A percentile compares a stretch with the other conserved stretches of the same genome.
phyloP scores from a whole-genome alignment of 768 basidiomycete genomes.

The Mycena latifolia region DNA sequence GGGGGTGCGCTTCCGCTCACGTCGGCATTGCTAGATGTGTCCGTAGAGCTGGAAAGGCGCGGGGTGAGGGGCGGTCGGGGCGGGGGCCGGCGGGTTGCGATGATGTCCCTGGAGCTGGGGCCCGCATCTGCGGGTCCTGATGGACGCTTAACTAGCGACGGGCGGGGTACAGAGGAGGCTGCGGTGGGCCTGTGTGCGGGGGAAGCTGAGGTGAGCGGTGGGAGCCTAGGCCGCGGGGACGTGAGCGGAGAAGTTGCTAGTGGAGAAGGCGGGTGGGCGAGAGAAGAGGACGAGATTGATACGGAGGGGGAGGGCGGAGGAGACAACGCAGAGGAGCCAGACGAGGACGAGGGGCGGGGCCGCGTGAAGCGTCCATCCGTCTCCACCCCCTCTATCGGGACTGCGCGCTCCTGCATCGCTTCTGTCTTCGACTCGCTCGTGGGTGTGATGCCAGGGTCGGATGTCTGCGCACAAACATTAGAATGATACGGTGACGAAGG shows the following conservation, averaged over 20 bases:
- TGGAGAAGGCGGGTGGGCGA: neutral
- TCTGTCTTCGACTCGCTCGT: too few species aligned
- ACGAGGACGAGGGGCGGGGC: neutral
- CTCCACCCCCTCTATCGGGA: constrained; percentile 2
- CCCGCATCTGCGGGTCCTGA: neutral
- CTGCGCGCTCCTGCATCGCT: neutral
- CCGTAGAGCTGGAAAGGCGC: too few species aligned
- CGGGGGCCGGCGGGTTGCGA: too few species aligned
- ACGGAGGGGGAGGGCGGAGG: constrained; percentile 13
- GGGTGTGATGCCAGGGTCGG: too few species aligned
- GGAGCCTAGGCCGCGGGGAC: neutral
- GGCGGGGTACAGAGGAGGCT: constrained; percentile 20
- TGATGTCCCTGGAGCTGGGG: neutral
- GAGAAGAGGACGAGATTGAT: constrained; percentile 2
- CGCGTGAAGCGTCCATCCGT: neutral
- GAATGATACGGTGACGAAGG: neutral
- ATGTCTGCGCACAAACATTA: neutral
- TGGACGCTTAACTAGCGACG: neutral
- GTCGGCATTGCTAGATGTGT: too few species aligned
- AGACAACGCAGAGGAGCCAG: neutral
- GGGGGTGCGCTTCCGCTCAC: too few species aligned
- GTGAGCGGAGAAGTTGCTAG: neutral
- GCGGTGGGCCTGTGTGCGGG: neutral
- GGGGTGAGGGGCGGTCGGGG: too few species aligned
- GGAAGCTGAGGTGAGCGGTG: neutral